These are phyloP conservation scores for Lyophyllum atratum DNA, from an alignment of 768 basidiomycete genomes.

Conservation along the genomic window DNA sequence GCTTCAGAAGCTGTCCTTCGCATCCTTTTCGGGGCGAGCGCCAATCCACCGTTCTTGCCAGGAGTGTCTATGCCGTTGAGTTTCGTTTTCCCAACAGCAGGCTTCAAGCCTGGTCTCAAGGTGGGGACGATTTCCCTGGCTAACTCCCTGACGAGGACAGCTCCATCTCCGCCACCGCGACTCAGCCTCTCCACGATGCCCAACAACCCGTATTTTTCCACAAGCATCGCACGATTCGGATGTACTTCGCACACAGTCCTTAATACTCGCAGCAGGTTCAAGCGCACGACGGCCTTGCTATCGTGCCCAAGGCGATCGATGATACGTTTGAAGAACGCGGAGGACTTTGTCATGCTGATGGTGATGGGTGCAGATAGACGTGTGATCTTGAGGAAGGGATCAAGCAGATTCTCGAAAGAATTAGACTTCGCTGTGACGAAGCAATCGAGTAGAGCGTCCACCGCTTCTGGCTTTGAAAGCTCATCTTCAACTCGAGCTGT, in stretches of 20 bases:
- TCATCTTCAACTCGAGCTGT: constrained; percentile 91
- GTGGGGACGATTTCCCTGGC: constrained; percentile 84
- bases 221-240: constrained; percentile 79
- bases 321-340: constrained; percentile 85
- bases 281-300: constrained; percentile 84
- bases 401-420: constrained; percentile 89
- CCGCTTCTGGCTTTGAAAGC: constrained; percentile 62
- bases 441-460: constrained; percentile 72
- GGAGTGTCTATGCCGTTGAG: constrained; percentile 21
- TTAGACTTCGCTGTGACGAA: constrained; percentile 87
- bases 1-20: constrained; percentile 75
- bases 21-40: constrained; percentile 62
- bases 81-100: constrained; percentile 35
- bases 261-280: constrained; percentile 86
- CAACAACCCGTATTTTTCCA: constrained; percentile 79
- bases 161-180: constrained; percentile 73
- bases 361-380: constrained; percentile 77
- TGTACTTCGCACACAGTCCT: constrained; percentile 87
- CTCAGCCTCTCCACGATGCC: constrained; percentile 82
- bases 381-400: constrained; percentile 90
- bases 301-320: constrained; percentile 74
- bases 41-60: constrained; percentile 23
- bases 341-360: constrained; percentile 71
- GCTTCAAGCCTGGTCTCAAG: constrained; percentile 70
- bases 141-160: constrained; percentile 87